Evolutionary conservation across 805 yeast genomes (phyloP).

Genomic region (Ogataea populi-albae): DNA sequence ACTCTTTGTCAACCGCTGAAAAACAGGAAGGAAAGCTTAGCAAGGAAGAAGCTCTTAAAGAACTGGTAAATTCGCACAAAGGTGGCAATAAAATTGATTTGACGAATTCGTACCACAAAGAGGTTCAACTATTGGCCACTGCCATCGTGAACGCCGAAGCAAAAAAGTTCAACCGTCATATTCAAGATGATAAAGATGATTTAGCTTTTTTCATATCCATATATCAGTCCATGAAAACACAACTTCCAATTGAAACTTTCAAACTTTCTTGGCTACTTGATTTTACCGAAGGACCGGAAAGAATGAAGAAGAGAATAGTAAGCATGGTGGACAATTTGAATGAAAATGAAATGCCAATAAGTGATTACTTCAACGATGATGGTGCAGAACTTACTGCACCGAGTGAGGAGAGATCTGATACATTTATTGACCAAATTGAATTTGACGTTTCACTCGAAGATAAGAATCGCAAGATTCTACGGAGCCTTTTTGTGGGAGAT

Average conservation of each 20-base stretch:
- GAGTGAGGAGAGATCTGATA: conserved; percentile 29
- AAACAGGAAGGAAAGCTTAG: conserved; percentile 2
- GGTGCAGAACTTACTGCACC: conserved; percentile 3
- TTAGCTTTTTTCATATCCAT: conserved; percentile 43
- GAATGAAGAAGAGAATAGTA: conserved; percentile 62
- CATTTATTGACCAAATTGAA: conserved; percentile 41
- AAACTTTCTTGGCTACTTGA: conserved; percentile 50
- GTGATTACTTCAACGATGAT: conserved; percentile 1
- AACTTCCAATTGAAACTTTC: conserved; percentile 18
- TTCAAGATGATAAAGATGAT: conserved; percentile 68
- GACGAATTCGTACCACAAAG: conserved; percentile 18
- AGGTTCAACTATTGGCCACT: conserved; percentile 34
- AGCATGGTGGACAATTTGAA: conserved; percentile 34
- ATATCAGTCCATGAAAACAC: conserved; percentile 48
- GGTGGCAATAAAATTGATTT: conserved; percentile 1
- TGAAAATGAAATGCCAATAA: conserved; percentile 34
- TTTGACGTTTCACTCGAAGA: conserved; percentile 49
- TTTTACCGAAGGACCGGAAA: conserved; percentile 63
- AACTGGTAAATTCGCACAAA: background rate
- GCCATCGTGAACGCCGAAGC: conserved; percentile 45
- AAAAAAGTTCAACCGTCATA: conserved; percentile 47
- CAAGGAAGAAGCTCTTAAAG: conserved; percentile 6
- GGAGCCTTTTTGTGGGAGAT: conserved; percentile 69
- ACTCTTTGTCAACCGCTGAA: conserved; percentile 3
- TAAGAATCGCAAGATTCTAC: conserved; percentile 68